phyloP scores from a whole-genome alignment of 257 asterid genomes.

The Solanum bulbocastanum region DNA sequence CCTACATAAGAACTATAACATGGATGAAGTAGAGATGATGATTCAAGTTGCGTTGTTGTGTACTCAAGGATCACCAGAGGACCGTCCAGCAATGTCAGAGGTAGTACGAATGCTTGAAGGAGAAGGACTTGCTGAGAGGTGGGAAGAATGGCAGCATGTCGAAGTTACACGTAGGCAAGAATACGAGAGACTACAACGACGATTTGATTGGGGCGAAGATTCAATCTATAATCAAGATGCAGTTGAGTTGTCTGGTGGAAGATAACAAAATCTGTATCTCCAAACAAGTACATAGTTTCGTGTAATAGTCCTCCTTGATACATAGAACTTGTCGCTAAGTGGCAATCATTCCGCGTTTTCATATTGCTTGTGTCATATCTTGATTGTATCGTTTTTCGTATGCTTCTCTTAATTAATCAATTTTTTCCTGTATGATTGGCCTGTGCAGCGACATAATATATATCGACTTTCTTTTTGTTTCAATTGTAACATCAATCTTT shows the following conservation, averaged over 20 bases:
- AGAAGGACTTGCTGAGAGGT: conserved; percentile 84
- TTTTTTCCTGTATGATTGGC: not conserved
- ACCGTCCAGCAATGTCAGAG: conserved; percentile 97
- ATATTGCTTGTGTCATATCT: not conserved
- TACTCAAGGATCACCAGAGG: conserved; percentile 81
- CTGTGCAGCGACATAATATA: not conserved
- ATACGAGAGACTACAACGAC: conserved; percentile 61
- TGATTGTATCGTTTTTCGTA: not conserved
- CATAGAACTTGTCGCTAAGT: not conserved
- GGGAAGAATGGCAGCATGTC: conserved; percentile 86
- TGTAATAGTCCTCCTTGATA: not conserved
- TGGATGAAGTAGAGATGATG: conserved; percentile 88
- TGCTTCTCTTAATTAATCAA: not conserved
- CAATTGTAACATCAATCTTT: not conserved
- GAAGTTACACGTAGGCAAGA: conserved; percentile 67
- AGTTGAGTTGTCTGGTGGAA: conserved; percentile 72
- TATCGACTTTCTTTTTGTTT: not conserved
- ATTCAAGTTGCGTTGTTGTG: conserved; percentile 87
- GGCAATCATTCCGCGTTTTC: not conserved
- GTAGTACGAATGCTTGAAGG: conserved; percentile 94
- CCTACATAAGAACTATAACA: conserved; percentile 35
- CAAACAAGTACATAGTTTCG: not conserved
- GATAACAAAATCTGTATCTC: conserved; percentile 23
- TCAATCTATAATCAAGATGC: conserved; percentile 68
- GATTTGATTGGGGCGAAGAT: conserved; percentile 86